These are phyloP conservation scores for Brassica rapa DNA, from an alignment of 345 rosid species.

Conservation along the genomic window DNA sequence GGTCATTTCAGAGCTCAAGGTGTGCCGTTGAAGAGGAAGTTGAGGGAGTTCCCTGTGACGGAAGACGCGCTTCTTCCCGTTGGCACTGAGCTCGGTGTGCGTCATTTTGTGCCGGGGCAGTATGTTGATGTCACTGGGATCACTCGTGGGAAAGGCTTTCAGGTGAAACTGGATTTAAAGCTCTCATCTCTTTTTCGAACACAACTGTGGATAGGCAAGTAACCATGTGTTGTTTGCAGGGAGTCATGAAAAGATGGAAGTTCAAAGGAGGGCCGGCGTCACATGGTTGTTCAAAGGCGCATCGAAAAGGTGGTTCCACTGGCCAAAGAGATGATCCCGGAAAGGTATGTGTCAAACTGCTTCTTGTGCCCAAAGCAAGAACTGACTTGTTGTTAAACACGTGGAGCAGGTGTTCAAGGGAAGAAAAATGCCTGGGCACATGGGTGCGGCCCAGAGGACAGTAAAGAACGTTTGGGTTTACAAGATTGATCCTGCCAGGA, in stretches of 20 bases:
- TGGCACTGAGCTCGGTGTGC: slow-evolving; percentile 70
- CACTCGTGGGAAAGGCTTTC: slow-evolving; percentile 92
- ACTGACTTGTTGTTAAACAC: slow-evolving; percentile 10
- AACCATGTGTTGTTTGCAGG: slow-evolving; percentile 47
- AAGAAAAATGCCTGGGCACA: slow-evolving; percentile 93
- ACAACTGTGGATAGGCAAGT: slow-evolving; percentile 1
- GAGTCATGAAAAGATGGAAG: slow-evolving; percentile 77
- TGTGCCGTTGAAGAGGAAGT: slow-evolving; percentile 88
- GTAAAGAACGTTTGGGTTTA: slow-evolving; percentile 93
- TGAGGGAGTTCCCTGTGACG: slow-evolving; percentile 89
- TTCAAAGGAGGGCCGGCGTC: slow-evolving; percentile 70
- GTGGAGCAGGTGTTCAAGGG: slow-evolving; percentile 80
- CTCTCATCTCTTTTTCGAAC: background rate
- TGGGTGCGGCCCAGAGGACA: slow-evolving; percentile 87
- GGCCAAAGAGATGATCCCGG: slow-evolving; percentile 97
- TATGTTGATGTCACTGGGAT: slow-evolving; percentile 85
- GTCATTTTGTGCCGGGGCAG: slow-evolving; percentile 95
- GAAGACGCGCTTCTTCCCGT: slow-evolving; percentile 92
- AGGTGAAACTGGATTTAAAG: slow-evolving; percentile 46
- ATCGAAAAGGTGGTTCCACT: slow-evolving; percentile 82
- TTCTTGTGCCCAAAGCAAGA: slow-evolving; percentile 3
- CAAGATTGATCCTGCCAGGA: slow-evolving; percentile 87
- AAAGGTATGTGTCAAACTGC: slow-evolving; percentile 54
- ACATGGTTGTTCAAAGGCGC: slow-evolving; percentile 83
- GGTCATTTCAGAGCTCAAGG: slow-evolving; percentile 98